phyloP scores from a whole-genome alignment of 345 rosid species.

The Eucalyptus pauciflora region DNA sequence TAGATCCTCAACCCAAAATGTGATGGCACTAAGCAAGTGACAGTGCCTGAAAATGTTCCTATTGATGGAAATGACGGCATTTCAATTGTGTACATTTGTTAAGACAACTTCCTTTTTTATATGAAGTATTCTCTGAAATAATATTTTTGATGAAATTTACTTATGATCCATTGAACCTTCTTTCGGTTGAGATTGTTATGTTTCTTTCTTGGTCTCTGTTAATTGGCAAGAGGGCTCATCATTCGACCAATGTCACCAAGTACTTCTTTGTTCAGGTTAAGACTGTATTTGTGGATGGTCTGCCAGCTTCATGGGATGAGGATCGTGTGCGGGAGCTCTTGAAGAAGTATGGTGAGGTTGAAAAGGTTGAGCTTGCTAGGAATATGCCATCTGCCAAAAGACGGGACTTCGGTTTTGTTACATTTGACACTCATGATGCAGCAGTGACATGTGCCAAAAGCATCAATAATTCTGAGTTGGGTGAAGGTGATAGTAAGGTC shows the following conservation, averaged over 20 bases:
- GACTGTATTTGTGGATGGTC: conserved; percentile 87
- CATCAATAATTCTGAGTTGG: conserved; percentile 85
- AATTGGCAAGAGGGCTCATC: background rate
- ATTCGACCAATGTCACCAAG: background rate
- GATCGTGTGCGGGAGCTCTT: conserved; percentile 62
- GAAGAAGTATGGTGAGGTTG: conserved; percentile 69
- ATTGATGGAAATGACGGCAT: background rate
- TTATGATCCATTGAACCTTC: background rate
- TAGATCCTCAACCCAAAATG: background rate
- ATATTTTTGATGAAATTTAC: background rate
- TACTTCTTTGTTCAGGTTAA: conserved; percentile 46
- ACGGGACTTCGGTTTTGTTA: conserved; percentile 95
- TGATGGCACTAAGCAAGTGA: background rate
- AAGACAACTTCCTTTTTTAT: background rate
- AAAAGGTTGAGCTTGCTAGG: conserved; percentile 93
- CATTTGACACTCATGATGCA: conserved; percentile 87
- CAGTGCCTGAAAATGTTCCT: background rate
- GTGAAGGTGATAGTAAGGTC: conserved; percentile 80
- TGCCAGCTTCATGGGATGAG: conserved; percentile 92
- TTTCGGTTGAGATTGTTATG: background rate
- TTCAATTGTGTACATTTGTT: background rate
- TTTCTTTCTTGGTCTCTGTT: background rate
- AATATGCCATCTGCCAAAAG: conserved; percentile 97
- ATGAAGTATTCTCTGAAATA: background rate
- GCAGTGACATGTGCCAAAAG: conserved; percentile 88